These are phyloP conservation scores for Solanum hybrid DNA, from an alignment of 305 asterid genomes.

Conservation along the genomic window DNA sequence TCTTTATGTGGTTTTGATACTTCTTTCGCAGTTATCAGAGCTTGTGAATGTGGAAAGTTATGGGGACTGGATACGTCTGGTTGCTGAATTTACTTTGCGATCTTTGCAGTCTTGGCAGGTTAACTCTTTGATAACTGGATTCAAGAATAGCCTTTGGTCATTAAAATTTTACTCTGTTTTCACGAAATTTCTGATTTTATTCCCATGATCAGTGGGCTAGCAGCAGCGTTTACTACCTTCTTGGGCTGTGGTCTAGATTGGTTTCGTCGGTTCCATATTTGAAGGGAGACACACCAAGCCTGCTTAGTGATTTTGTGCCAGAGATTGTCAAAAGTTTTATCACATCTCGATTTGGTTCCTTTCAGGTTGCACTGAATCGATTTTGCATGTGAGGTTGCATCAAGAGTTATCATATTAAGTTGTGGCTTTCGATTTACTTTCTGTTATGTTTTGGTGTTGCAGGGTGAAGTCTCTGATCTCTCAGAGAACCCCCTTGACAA, in stretches of 20 bases:
- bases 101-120: conserved; percentile 99
- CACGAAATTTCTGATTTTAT: conserved; percentile 8
- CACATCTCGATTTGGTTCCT: conserved; percentile 91
- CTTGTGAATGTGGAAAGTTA: conserved; percentile 96
- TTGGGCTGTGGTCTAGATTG: conserved; percentile 98
- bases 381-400: neutral
- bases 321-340: conserved; percentile 88
- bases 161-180: neutral
- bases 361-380: conserved; percentile 43
- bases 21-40: conserved; percentile 68
- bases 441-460: neutral
- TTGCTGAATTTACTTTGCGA: conserved; percentile 87
- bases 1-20: neutral
- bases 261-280: conserved; percentile 92
- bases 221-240: conserved; percentile 91
- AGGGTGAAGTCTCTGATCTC: conserved; percentile 72
- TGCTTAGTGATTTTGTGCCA: conserved; percentile 96
- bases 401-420: neutral
- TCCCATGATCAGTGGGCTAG: conserved; percentile 89
- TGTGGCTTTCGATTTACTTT: conserved; percentile 10
- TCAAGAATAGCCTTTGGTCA: neutral
- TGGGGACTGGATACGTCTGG: conserved; percentile 95
- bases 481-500: conserved; percentile 94
- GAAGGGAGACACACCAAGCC: conserved; percentile 95
- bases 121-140: neutral